Base-by-base conservation (phyloP, 2,329 filamentous ascomycete species). In the Epichloe uncinata region DNA sequence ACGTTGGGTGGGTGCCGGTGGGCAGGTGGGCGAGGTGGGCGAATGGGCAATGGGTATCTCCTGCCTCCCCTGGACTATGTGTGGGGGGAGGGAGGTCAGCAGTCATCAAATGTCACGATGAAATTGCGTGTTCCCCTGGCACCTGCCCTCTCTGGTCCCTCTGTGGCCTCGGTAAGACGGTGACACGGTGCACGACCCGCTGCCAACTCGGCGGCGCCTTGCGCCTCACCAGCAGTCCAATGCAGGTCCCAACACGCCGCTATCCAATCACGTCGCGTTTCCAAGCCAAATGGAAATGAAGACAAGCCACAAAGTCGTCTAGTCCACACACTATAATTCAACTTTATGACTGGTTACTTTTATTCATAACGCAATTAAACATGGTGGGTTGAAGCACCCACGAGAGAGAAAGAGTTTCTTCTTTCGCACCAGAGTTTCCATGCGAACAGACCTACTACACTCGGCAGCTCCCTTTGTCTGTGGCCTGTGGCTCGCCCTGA, bases 161-260 rank as follows among this genome's bases (percentile, higher is more conserved):
- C 22, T 26, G 22, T 7, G 6, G 22, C 22, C 22, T 2, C 41
- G 13, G 30, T 18, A 18, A 18, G 16, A 18, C 16, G 16, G 16
- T 16, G 16, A 16, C 16, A 16, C 16, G 16, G 41, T 26, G 16
- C 16, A 18, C 34, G 40, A 33, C 34, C 41, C 26, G 42, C 40
- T 22, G 45, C 50, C 46, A 51, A 51, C 45, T 51, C 33, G 42
- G 36, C 33, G 42, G 36, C 18, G 42, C 41, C 36, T 26, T 26
- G 35, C 18, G 36, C 41, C 45, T 40, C 30, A 7, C 44, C 30
- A 40, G 20, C 34, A 16, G 22, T 34, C 37, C 44, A 36, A 52
- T 36, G 50, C 50, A 52, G 50, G 50, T 57, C 56, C 56, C 56
- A 37, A 40, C 49, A n/a, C 36, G 40, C 16, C 38, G 34, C 33